Evolutionary conservation across 352 stramenopile species (phyloP).

Genomic region (Phytophthora fragariaefolia): DNA sequence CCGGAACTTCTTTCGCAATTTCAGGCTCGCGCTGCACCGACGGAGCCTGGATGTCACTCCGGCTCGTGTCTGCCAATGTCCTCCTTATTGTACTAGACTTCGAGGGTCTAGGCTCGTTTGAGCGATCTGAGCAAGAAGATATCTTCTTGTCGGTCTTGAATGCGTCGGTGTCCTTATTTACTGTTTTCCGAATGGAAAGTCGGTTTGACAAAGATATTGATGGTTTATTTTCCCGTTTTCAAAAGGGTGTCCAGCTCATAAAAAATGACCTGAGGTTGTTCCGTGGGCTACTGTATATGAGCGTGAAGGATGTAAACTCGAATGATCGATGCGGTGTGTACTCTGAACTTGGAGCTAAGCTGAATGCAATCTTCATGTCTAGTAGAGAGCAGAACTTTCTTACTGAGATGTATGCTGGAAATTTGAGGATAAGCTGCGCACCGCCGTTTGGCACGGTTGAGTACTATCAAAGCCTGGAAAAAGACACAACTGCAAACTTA

Average conservation of each 20-base stretch:
- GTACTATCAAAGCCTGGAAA: conserved; percentile 44
- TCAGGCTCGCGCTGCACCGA: conserved; percentile 43
- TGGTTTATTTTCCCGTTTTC: conserved; percentile 63
- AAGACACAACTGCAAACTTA: conserved; percentile 10
- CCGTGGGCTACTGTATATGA: conserved; percentile 62
- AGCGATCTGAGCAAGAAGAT: conserved; percentile 75
- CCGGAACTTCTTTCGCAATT: conserved; percentile 72
- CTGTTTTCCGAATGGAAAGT: conserved; percentile 78
- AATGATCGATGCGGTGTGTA: conserved; percentile 57
- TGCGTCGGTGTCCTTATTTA: conserved; percentile 68
- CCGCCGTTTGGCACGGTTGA: conserved; percentile 55
- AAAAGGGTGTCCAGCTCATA: conserved; percentile 66
- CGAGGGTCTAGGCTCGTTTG: conserved; percentile 76
- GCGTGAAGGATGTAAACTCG: conserved; percentile 73
- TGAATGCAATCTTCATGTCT: conserved; percentile 35
- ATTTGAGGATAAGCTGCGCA: conserved; percentile 58
- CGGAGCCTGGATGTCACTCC: conserved; percentile 47
- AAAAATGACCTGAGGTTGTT: conserved; percentile 64
- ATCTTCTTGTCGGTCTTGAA: conserved; percentile 81
- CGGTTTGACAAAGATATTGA: conserved; percentile 82
- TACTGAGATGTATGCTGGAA: conserved; percentile 51
- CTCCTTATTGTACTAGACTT: conserved; percentile 79
- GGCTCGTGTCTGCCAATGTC: conserved; percentile 35
- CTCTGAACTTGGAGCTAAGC: conserved; percentile 47
- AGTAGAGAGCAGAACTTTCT: conserved; percentile 64